These are phyloP conservation scores for Copromyces sp. DNA, from an alignment of 495 filamentous ascomycete species.

Conservation along the genomic window DNA sequence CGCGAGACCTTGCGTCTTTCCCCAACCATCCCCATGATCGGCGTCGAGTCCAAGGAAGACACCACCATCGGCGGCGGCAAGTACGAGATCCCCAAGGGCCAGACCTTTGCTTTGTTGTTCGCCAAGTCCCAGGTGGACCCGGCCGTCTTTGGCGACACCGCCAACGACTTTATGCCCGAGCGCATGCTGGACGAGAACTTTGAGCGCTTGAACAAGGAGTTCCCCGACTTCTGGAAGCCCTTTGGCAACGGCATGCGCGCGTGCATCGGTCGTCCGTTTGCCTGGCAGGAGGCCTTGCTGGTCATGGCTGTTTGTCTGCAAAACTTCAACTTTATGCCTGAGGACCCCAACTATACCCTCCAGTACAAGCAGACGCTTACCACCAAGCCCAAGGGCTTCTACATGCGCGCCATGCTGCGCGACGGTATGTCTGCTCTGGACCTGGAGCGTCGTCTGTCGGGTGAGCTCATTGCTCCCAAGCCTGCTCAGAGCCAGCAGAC, in stretches of 20 bases:
- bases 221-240: slow-evolving; percentile 46
- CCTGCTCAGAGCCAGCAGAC: slow-evolving; percentile 12
- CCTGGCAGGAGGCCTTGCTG: slow-evolving; percentile 51
- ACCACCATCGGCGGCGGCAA: slow-evolving; percentile 54
- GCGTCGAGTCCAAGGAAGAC: slow-evolving; percentile 27
- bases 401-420: slow-evolving; percentile 54
- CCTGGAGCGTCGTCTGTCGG: slow-evolving; percentile 42
- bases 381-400: slow-evolving; percentile 65
- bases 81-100: slow-evolving; percentile 50
- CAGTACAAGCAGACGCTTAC: slow-evolving; percentile 63
- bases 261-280: slow-evolving; percentile 49
- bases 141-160: slow-evolving; percentile 42
- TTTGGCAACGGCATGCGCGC: slow-evolving; percentile 46
- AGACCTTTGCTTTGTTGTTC: slow-evolving; percentile 43
- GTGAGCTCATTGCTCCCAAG: slow-evolving; percentile 2
- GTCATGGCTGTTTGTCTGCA: slow-evolving; percentile 48
- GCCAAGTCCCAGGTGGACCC: slow-evolving; percentile 43
- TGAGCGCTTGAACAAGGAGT: slow-evolving; percentile 39
- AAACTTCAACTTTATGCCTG: slow-evolving; percentile 49
- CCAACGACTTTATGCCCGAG: slow-evolving; percentile 48
- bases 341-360: slow-evolving; percentile 52
- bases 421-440: slow-evolving; percentile 47
- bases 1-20: slow-evolving; percentile 60
- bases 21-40: slow-evolving; percentile 53
- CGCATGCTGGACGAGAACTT: slow-evolving; percentile 55